Evolutionary conservation across 2,329 filamentous ascomycete species (phyloP).

Genomic region (Bertia moriformis): DNA sequence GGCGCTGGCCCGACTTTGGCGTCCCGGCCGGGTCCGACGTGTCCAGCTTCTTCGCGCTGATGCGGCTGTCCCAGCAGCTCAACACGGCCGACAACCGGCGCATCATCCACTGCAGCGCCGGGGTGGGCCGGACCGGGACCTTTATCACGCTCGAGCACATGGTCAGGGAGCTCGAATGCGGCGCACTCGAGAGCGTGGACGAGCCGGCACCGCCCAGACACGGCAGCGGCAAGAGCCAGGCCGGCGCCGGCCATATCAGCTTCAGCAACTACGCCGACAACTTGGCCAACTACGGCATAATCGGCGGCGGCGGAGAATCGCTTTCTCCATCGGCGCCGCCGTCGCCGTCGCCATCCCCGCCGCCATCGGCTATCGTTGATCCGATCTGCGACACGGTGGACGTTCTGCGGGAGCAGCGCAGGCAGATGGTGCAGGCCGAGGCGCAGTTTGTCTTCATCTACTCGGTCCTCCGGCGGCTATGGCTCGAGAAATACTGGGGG

Average conservation of each 20-base stretch:
- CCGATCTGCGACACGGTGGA: background rate
- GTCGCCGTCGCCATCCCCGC: too few relatives aligned
- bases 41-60: conserved; percentile 52
- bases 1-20: conserved; percentile 78
- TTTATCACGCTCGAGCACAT: background rate
- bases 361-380: background rate
- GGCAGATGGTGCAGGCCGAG: background rate
- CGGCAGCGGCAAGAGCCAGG: background rate
- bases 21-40: conserved; percentile 60
- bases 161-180: background rate
- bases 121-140: background rate
- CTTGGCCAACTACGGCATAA: too few relatives aligned
- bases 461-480: background rate
- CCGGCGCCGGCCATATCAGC: too few relatives aligned
- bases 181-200: background rate
- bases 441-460: background rate
- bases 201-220: background rate
- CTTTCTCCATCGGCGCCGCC: too few relatives aligned
- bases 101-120: background rate
- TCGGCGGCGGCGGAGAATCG: too few relatives aligned
- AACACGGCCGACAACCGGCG: conserved; percentile 24
- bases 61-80: conserved; percentile 46
- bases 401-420: background rate
- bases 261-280: too few relatives aligned
- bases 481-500: background rate